A percentile compares a stretch with the other conserved stretches of the same genome.
phyloP scores from a whole-genome alignment of 129 eudicot species.

The Flaveria sonorensis region DNA sequence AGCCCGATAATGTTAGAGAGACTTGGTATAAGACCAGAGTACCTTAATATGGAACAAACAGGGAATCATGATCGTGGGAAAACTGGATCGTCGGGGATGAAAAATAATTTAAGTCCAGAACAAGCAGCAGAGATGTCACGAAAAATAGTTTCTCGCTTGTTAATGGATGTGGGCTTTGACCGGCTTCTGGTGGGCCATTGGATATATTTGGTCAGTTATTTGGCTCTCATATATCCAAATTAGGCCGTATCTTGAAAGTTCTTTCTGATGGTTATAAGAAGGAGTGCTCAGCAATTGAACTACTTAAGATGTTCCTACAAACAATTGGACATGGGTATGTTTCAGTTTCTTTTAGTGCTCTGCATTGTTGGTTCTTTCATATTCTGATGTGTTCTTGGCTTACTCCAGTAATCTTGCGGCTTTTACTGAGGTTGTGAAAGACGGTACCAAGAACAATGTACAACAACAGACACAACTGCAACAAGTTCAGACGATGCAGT shows the following conservation, averaged over 20 bases:
- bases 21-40: constrained; percentile 90
- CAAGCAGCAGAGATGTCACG: constrained; percentile 75
- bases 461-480: constrained; percentile 63
- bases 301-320: constrained; percentile 91
- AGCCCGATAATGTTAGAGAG: constrained; percentile 96
- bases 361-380: background rate
- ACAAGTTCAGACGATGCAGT: constrained; percentile 68
- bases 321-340: constrained; percentile 76
- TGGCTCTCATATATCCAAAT: constrained; percentile 74
- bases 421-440: constrained; percentile 81
- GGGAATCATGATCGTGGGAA: constrained; percentile 61
- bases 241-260: constrained; percentile 74
- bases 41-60: constrained; percentile 80
- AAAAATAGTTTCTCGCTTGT: constrained; percentile 71
- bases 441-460: constrained; percentile 56
- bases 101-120: constrained; percentile 57
- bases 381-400: constrained; percentile 28
- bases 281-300: constrained; percentile 79
- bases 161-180: constrained; percentile 75
- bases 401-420: constrained; percentile 62
- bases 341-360: background rate
- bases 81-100: constrained; percentile 50
- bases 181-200: constrained; percentile 68
- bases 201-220: constrained; percentile 73
- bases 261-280: constrained; percentile 83